Evolutionary conservation across 768 basidiomycete genomes (phyloP), one percentile per base, ranked within the genome.

Genomic region (Dendrothele bispora): DNA sequence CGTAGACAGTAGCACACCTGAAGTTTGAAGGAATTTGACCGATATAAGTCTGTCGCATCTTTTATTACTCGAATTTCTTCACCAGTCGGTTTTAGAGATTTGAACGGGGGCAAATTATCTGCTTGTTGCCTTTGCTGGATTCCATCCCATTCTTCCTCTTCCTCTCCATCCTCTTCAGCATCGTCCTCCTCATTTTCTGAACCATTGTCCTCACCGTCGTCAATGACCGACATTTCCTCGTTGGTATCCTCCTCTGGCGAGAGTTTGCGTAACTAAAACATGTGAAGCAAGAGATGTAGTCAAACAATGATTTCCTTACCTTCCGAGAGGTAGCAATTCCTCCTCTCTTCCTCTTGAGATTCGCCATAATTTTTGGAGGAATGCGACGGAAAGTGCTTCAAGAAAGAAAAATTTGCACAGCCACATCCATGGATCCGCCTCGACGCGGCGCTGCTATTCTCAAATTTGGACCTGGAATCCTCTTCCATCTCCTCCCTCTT

Each of bases 11-110:
- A 22, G 51, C 70, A 10, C 38, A 88, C 88, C 77, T 94, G 90
- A 7, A 95, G 75, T 56, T 91, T 90, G 73, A 95, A 94, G 2
- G 87, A 80, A 46, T 74, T 85, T 0, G 91, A 93, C 56, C 79
- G 76, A 62, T 83, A 91, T 18, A 92, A 70, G 48, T 89, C 80
- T 21, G 77, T 73, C 14, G 86, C 86, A 52, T 89, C 88, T 59
- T 84, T 86, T 52, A 93, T 83, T 5, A 65, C 67, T 46, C 82
- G 74, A 37, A 93, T 69, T 61, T 93, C 88, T 49, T 81, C 78
- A 38, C 84, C 84, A 15, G 81, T 82, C 3, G 83, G 79, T 53
- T 77, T 79, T 41, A 71, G 73, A 3, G 63, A 61, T 54, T 70
- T 72, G 6, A 60, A 52, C 14, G 7, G 55, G 18, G 18, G 42